Conservation (phyloP, 805 yeast species). For the Jamesozyma rosinii region DNA sequence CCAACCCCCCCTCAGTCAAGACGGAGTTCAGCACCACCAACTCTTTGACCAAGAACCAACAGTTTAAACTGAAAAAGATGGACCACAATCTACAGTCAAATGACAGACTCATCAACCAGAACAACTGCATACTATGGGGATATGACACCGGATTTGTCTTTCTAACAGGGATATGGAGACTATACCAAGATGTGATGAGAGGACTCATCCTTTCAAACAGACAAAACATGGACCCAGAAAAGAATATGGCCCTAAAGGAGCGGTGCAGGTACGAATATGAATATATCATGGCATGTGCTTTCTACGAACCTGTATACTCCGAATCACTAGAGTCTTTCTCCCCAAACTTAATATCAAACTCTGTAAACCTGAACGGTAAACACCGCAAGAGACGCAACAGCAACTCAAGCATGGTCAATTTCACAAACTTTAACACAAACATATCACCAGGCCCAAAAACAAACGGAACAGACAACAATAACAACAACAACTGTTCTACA, state of each 20-base stretch:
- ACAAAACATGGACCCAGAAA: neutral
- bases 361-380: slow-evolving; percentile 2
- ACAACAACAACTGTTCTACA: slow-evolving; percentile 1
- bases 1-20: neutral
- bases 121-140: slow-evolving; percentile 79
- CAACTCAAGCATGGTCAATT: slow-evolving; percentile 1
- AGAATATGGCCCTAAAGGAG: neutral
- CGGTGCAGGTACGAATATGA: slow-evolving; percentile 14
- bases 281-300: slow-evolving; percentile 15
- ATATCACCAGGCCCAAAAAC: neutral
- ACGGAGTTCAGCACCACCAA: neutral
- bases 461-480: neutral
- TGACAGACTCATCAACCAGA: slow-evolving; percentile 26
- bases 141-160: slow-evolving; percentile 78
- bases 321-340: slow-evolving; percentile 2
- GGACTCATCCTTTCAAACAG: slow-evolving; percentile 14
- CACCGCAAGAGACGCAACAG: slow-evolving; percentile 7
- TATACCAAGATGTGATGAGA: slow-evolving; percentile 30
- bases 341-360: neutral
- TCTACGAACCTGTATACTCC: slow-evolving; percentile 12
- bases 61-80: slow-evolving; percentile 23
- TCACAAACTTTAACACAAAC: neutral
- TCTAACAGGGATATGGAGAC: slow-evolving; percentile 80
- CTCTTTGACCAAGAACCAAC: slow-evolving; percentile 26
- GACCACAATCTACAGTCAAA: slow-evolving; percentile 12